Conservation (phyloP, 75 land plant species). For the Cryptomeria japonica region DNA sequence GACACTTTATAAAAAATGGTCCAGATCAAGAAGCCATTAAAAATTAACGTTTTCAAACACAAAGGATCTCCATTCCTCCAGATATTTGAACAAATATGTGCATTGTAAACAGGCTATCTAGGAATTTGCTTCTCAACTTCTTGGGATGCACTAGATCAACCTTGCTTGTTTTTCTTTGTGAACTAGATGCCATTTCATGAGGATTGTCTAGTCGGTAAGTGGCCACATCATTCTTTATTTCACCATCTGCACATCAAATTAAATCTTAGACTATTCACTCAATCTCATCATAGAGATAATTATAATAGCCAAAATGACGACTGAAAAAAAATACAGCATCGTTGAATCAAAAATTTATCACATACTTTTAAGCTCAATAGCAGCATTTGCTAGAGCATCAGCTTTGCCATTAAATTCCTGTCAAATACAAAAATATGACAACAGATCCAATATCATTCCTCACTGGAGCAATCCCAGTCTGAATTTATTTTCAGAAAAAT, state of each 20-base stretch:
- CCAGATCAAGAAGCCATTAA: not conserved
- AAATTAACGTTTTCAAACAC: not conserved
- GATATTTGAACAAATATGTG: not conserved
- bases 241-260: not conserved
- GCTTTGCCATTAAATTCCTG: slow-evolving; percentile 79
- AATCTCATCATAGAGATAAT: not conserved
- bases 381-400: slow-evolving; percentile 79
- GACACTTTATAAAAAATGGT: not conserved
- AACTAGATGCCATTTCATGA: not conserved
- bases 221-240: not conserved
- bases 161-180: not conserved
- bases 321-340: not conserved
- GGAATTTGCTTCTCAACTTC: not conserved
- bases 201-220: not conserved
- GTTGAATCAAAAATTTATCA: not conserved
- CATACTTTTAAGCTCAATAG: slow-evolving; percentile 44
- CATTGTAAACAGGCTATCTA: not conserved
- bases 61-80: not conserved
- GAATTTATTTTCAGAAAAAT: not conserved
- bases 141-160: not conserved
- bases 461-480: not conserved
- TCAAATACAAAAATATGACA: not conserved
- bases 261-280: not conserved
- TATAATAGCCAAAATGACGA: not conserved
- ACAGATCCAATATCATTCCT: not conserved